These are phyloP conservation scores for Elaeagnus macrophylla DNA, from an alignment of 306 rosid genomes.

Conservation along the genomic window DNA sequence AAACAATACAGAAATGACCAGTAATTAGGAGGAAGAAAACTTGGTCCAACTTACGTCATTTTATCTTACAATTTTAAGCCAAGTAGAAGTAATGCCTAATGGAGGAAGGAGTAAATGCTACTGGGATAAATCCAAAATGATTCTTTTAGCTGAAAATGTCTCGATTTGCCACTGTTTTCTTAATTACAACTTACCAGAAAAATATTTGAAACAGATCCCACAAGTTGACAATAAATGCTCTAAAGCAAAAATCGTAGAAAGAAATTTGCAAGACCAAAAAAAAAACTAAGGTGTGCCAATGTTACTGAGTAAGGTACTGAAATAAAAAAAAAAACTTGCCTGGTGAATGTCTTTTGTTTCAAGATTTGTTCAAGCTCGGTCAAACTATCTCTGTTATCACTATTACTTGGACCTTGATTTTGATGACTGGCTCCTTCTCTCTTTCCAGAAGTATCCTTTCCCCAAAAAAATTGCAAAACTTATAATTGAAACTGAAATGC, in stretches of 20 bases:
- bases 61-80: too few relatives aligned
- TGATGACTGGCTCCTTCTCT: conserved; percentile 27
- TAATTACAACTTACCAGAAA: too few relatives aligned
- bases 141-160: too few relatives aligned
- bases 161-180: too few relatives aligned
- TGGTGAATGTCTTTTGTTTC: conserved; percentile 79
- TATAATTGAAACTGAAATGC: conserved; percentile 4
- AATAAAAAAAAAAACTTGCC: conserved; percentile 43
- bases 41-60: too few relatives aligned
- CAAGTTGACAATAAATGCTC: too few relatives aligned
- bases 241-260: too few relatives aligned
- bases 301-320: not conserved
- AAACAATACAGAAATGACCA: too few relatives aligned
- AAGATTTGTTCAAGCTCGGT: conserved; percentile 68
- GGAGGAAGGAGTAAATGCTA: not conserved
- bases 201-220: too few relatives aligned
- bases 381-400: conserved; percentile 36
- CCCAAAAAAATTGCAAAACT: conserved; percentile 24
- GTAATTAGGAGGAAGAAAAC: too few relatives aligned
- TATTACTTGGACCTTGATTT: conserved; percentile 29
- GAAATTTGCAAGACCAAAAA: not conserved
- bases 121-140: too few relatives aligned
- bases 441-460: conserved; percentile 31
- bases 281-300: not conserved
- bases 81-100: too few relatives aligned